phyloP scores from a whole-genome alignment of 345 rosid genomes.

The Acer saccharum region DNA sequence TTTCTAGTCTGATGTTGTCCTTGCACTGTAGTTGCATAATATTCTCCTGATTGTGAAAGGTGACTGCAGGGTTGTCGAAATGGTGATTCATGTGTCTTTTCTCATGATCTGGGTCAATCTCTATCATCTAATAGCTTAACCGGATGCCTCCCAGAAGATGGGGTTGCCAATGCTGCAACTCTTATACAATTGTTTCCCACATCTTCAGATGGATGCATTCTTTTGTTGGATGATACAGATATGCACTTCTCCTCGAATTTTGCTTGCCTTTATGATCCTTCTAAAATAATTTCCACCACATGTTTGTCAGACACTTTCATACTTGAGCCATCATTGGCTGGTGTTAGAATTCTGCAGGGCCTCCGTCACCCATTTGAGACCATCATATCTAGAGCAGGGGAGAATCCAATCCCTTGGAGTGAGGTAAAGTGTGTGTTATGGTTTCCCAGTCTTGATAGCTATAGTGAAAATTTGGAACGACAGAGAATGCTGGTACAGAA shows the following conservation, averaged over 20 bases:
- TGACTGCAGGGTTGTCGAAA: constrained; percentile 83
- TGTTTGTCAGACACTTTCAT: constrained; percentile 48
- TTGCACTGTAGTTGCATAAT: constrained; percentile 1
- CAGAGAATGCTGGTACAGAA: constrained; percentile 57
- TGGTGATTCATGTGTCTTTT: constrained; percentile 65
- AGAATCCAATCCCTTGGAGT: constrained; percentile 66
- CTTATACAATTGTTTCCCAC: constrained; percentile 56
- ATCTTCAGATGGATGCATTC: constrained; percentile 51
- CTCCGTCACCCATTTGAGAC: constrained; percentile 65
- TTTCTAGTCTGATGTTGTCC: not conserved
- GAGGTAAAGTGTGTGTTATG: constrained; percentile 67
- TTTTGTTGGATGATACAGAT: constrained; percentile 69
- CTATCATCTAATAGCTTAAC: constrained; percentile 26
- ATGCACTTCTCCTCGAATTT: constrained; percentile 65
- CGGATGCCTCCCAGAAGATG: constrained; percentile 61
- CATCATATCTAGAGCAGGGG: constrained; percentile 49
- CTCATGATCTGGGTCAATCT: constrained; percentile 52
- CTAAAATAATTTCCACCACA: constrained; percentile 61
- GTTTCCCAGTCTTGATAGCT: constrained; percentile 59
- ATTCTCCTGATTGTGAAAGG: constrained; percentile 21
- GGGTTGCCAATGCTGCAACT: constrained; percentile 39
- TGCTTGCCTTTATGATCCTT: constrained; percentile 52
- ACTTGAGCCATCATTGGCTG: constrained; percentile 39
- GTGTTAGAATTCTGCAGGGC: constrained; percentile 65
- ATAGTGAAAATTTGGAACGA: constrained; percentile 46